Evolutionary conservation across 192 early-diverging fungal species (phyloP).

Genomic region (Dimargaris cristalligena): DNA sequence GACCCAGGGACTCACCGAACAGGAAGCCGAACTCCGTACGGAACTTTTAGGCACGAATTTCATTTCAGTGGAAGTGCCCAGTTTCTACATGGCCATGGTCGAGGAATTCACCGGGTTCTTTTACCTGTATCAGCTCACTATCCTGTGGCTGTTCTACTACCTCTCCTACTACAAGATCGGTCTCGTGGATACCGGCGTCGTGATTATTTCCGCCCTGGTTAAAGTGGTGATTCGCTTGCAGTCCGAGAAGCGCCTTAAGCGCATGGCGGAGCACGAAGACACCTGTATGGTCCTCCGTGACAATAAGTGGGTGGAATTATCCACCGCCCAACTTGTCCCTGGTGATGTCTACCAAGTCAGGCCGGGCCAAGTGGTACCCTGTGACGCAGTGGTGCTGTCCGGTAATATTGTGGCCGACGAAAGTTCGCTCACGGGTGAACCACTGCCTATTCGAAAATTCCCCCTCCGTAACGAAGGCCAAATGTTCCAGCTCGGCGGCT

Average conservation of each 20-base stretch:
- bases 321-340: conserved; percentile 39
- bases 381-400: conserved; percentile 28
- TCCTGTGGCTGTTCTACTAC: conserved; percentile 37
- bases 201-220: conserved; percentile 31
- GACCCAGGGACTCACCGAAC: conserved; percentile 25
- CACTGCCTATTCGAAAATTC: conserved; percentile 53
- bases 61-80: conserved; percentile 45
- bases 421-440: conserved; percentile 47
- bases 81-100: conserved; percentile 29
- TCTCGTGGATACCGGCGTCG: conserved; percentile 30
- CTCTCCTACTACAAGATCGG: conserved; percentile 36
- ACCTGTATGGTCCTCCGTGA: conserved; percentile 33
- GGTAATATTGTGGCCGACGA: conserved; percentile 53
- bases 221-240: conserved; percentile 31
- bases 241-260: conserved; percentile 36
- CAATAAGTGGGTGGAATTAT: conserved; percentile 30
- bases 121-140: conserved; percentile 35
- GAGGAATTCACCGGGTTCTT: conserved; percentile 42
- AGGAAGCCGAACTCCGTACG: conserved; percentile 31
- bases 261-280: conserved; percentile 39
- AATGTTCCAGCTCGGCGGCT: conserved; percentile 14
- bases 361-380: conserved; percentile 28
- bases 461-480: conserved; percentile 31
- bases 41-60: conserved; percentile 53
- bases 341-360: conserved; percentile 50